These are phyloP conservation scores for Brassica rapa DNA, from an alignment of 345 rosid genomes.

Conservation along the genomic window DNA sequence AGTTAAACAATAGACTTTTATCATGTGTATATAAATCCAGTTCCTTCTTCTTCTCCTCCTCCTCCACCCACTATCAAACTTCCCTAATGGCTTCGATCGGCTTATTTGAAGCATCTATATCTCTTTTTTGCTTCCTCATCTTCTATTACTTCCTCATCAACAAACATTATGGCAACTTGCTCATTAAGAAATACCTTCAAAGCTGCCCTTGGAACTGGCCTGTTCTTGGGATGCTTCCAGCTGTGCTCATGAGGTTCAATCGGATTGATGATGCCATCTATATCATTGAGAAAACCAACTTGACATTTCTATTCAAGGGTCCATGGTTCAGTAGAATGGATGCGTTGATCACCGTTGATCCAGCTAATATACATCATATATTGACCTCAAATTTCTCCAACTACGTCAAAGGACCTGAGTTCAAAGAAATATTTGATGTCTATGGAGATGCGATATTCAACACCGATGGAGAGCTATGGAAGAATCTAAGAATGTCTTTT, in stretches of 20 bases:
- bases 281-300: neutral
- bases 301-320: slow-evolving; percentile 38
- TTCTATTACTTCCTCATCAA: neutral
- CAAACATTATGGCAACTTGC: neutral
- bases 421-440: slow-evolving; percentile 34
- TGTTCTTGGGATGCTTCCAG: neutral
- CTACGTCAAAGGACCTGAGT: slow-evolving; percentile 34
- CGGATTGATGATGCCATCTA: neutral
- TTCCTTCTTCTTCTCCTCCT: neutral
- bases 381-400: slow-evolving; percentile 38
- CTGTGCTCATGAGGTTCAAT: neutral
- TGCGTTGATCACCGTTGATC: slow-evolving; percentile 37
- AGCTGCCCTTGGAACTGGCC: neutral
- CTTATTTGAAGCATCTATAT: neutral
- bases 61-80: neutral
- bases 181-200: neutral
- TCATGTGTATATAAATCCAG: neutral
- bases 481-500: slow-evolving; percentile 15
- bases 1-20: neutral
- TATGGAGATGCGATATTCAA: slow-evolving; percentile 35
- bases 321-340: slow-evolving; percentile 31
- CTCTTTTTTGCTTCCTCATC: neutral
- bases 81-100: neutral
- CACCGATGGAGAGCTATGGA: slow-evolving; percentile 32
- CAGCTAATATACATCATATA: slow-evolving; percentile 37